Conservation (phyloP, 192 early-diverging fungal species). For the Backusella liffmaniae region DNA sequence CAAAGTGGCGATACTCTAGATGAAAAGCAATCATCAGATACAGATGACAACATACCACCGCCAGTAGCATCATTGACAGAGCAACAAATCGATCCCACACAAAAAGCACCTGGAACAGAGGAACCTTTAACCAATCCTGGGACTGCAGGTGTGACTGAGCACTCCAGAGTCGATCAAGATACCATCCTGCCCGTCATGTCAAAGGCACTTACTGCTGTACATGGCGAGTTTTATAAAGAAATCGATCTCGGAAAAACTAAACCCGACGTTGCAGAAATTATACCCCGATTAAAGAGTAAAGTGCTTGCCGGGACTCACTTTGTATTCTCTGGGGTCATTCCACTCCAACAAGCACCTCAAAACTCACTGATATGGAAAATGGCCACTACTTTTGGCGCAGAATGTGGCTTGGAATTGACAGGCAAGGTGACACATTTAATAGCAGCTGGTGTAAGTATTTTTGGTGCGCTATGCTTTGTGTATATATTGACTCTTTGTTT, state of each 20-base stretch:
- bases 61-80: background rate
- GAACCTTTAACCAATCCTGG: background rate
- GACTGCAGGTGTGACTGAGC: background rate
- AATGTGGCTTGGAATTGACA: slow-evolving; percentile 63
- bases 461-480: background rate
- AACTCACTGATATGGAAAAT: slow-evolving; percentile 79
- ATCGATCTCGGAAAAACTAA: background rate
- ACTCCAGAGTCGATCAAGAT: background rate
- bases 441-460: slow-evolving; percentile 67
- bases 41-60: slow-evolving; percentile 1
- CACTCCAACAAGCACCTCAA: slow-evolving; percentile 52
- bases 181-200: background rate
- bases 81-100: slow-evolving; percentile 11
- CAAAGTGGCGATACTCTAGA: background rate
- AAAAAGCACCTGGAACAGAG: slow-evolving; percentile 7
- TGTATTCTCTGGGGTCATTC: slow-evolving; percentile 84
- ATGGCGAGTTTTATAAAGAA: slow-evolving; percentile 69
- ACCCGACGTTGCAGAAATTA: slow-evolving; percentile 48
- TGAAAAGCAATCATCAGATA: slow-evolving; percentile 14
- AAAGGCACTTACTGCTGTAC: slow-evolving; percentile 61
- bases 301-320: slow-evolving; percentile 70
- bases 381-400: slow-evolving; percentile 83
- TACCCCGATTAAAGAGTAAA: slow-evolving; percentile 55
- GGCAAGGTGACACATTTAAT: slow-evolving; percentile 83
- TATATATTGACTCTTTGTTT: background rate